Evolutionary conservation across 345 rosid genomes (phyloP).

Genomic region (Eucalyptus decipiens): DNA sequence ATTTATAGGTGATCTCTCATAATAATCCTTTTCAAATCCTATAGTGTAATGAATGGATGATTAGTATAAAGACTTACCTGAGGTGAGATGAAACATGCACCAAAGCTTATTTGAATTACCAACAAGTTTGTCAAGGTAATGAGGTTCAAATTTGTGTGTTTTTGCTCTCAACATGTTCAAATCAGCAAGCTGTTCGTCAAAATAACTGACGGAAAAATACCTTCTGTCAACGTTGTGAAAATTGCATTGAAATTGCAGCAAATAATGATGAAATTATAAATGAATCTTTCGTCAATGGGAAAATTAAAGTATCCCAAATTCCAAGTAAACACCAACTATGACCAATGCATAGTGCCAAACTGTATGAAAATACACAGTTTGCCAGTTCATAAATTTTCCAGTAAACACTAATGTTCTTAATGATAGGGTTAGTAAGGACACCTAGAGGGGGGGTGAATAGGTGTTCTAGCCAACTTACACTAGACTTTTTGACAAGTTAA

Average conservation of each 20-base stretch:
- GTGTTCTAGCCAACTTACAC: too few relatives aligned
- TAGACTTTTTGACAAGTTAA: too few relatives aligned
- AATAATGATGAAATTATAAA: background rate
- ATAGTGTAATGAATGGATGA: background rate
- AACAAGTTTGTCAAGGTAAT: conserved; percentile 75
- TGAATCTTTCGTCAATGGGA: too few relatives aligned
- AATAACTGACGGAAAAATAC: background rate
- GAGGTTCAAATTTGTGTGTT: conserved; percentile 86
- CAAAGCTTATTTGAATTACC: conserved; percentile 25
- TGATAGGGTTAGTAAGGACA: too few relatives aligned
- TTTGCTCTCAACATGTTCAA: conserved; percentile 69
- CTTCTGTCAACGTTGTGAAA: background rate
- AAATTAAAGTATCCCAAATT: too few relatives aligned
- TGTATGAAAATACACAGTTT: too few relatives aligned
- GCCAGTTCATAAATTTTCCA: too few relatives aligned
- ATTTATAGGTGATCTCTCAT: conserved; percentile 82
- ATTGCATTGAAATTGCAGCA: background rate
- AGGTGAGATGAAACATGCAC: background rate
- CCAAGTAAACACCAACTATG: too few relatives aligned
- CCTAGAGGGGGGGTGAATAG: too few relatives aligned
- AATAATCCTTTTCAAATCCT: conserved; percentile 62
- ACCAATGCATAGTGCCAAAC: too few relatives aligned
- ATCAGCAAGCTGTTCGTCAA: conserved; percentile 54
- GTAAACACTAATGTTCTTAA: too few relatives aligned
- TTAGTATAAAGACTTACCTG: background rate